Conservation (phyloP, 495 filamentous ascomycete species). For the Xylaria scruposa region DNA sequence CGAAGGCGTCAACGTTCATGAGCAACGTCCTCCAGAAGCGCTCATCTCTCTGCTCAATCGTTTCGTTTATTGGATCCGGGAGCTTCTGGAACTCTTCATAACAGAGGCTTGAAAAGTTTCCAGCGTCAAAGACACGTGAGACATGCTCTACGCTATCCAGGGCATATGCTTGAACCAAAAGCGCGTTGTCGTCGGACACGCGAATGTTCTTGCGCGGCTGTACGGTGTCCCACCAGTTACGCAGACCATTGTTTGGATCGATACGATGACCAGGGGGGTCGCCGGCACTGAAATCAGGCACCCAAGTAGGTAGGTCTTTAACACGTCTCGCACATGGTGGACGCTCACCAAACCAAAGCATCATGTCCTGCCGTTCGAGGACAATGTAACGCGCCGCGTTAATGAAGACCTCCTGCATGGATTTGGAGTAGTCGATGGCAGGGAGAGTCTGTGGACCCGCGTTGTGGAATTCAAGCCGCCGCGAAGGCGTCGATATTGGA, state of each 20-base stretch:
- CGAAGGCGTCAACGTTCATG: conserved; percentile 21
- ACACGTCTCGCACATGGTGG: conserved; percentile 6
- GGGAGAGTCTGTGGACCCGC: conserved; percentile 32
- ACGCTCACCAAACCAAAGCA: neutral
- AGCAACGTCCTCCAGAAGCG: conserved; percentile 38
- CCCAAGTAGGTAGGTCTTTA: conserved; percentile 35
- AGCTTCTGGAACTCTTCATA: conserved; percentile 29
- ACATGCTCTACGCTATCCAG: conserved; percentile 36
- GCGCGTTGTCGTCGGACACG: conserved; percentile 2
- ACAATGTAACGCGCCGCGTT: neutral
- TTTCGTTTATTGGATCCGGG: conserved; percentile 15
- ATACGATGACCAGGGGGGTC: neutral
- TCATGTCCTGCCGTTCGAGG: neutral
- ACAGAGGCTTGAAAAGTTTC: conserved; percentile 28
- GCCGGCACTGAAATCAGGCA: conserved; percentile 33
- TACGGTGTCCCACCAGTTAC: conserved; percentile 31
- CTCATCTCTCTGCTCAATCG: neutral
- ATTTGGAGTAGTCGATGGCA: conserved; percentile 32
- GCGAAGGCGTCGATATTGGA: conserved; percentile 30
- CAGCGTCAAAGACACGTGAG: conserved; percentile 32
- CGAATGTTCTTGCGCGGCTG: conserved; percentile 28
- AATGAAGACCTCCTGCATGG: conserved; percentile 20
- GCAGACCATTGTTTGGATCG: conserved; percentile 22
- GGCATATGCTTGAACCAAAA: conserved; percentile 31
- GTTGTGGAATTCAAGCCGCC: conserved; percentile 17